Evolutionary conservation across 2,329 filamentous ascomycete species (phyloP).

Genomic region (Colletotrichum trifolii): DNA sequence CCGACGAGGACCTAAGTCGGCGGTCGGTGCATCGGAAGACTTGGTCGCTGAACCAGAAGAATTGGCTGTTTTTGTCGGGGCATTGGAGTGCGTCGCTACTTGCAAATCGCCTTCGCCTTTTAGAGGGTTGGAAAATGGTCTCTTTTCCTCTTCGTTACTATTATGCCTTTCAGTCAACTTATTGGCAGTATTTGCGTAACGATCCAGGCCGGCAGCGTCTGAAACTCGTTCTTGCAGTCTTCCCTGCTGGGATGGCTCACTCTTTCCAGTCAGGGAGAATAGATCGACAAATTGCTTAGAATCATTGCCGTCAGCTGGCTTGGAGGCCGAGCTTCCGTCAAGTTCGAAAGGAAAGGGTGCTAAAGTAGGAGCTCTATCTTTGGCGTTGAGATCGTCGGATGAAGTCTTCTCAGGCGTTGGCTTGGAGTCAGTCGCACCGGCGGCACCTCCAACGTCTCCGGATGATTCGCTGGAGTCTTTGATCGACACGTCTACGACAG

Average conservation of each 20-base stretch:
- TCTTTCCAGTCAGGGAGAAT: not conserved
- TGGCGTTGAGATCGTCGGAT: not conserved
- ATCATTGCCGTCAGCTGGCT: too few species aligned
- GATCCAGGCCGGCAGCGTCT: not conserved
- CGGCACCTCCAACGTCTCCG: slow-evolving; percentile 9
- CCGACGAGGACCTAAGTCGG: not conserved
- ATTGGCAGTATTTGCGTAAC: not conserved
- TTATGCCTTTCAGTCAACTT: too few species aligned
- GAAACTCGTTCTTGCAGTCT: not conserved
- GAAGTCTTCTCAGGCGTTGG: not conserved
- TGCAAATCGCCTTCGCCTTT: too few species aligned
- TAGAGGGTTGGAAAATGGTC: too few species aligned
- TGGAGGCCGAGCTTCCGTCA: slow-evolving; percentile 3
- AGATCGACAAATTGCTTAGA: not conserved
- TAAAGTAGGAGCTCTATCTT: not conserved
- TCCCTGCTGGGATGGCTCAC: not conserved
- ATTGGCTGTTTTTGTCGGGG: not conserved
- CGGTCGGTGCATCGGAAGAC: not conserved
- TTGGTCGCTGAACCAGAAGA: not conserved
- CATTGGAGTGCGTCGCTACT: not conserved
- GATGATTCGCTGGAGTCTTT: slow-evolving; percentile 35
- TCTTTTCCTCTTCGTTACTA: too few species aligned
- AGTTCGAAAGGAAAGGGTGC: slow-evolving; percentile 16
- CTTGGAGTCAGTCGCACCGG: not conserved
- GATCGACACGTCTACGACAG: slow-evolving; percentile 34